A percentile compares a stretch with the other conserved stretches of the same genome.
phyloP scores from a whole-genome alignment of 2,329 filamentous ascomycete genomes.

The Aurifilum marmelostoma region DNA sequence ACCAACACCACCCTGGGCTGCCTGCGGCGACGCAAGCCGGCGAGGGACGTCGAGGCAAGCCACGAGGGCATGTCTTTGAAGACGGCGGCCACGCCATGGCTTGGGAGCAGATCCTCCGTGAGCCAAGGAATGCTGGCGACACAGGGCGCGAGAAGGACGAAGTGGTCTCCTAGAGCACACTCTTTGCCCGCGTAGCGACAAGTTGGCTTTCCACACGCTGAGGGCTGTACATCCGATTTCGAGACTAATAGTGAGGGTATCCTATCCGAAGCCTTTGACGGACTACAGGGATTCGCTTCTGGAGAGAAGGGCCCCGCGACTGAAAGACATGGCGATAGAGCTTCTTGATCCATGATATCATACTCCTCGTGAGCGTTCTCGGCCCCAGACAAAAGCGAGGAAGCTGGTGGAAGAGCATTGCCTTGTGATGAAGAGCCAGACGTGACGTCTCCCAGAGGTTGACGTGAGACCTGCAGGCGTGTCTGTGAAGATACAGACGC shows the following conservation, averaged over 20 bases:
- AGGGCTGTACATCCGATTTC: slow-evolving; percentile 7
- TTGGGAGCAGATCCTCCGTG: slow-evolving; percentile 43
- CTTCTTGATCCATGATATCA: not conserved
- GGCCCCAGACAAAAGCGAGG: not conserved
- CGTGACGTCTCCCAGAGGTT: slow-evolving; percentile 27
- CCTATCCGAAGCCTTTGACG: not conserved
- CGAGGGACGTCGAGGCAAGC: slow-evolving; percentile 10
- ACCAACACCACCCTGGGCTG: slow-evolving; percentile 40
- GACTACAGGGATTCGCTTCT: not conserved
- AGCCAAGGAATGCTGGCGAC: slow-evolving; percentile 43
- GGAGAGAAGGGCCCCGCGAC: not conserved
- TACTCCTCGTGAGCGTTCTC: not conserved
- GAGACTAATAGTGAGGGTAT: slow-evolving; percentile 33
- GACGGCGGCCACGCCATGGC: slow-evolving; percentile 46
- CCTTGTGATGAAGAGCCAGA: slow-evolving; percentile 19
- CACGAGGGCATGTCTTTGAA: slow-evolving; percentile 36
- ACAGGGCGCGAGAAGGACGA: slow-evolving; percentile 48
- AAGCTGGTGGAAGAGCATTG: not conserved
- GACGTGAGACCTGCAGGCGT: slow-evolving; percentile 10
- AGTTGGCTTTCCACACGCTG: not conserved
- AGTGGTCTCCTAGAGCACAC: slow-evolving; percentile 44
- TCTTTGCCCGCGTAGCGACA: slow-evolving; percentile 40
- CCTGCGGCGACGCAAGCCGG: slow-evolving; percentile 9
- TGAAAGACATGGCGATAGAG: not conserved
- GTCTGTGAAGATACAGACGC: not conserved